A percentile compares a stretch with the other conserved stretches of the same genome.
Evolutionary conservation across 495 filamentous ascomycete species (phyloP).

Genomic region (Neurospora sp.): DNA sequence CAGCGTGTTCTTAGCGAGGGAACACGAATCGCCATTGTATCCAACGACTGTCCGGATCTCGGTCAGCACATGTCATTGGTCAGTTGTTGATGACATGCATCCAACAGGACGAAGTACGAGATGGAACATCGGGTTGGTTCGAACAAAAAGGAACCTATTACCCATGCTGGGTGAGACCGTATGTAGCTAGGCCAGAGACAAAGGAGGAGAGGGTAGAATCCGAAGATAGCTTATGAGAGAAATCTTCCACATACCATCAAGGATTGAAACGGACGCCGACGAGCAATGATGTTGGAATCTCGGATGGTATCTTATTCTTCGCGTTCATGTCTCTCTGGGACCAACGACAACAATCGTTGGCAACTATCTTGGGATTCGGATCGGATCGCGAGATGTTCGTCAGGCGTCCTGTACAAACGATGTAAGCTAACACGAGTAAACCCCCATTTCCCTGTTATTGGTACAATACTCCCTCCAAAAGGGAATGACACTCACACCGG

Average conservation of each 20-base stretch:
- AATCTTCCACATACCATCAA: not conserved
- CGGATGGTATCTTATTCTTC: not conserved
- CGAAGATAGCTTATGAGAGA: not conserved
- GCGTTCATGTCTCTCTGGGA: not conserved
- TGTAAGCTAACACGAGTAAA: not conserved
- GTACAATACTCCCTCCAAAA: not conserved
- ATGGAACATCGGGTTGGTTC: not conserved
- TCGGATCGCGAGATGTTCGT: not conserved
- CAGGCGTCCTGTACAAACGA: not conserved
- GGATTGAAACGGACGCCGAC: not conserved
- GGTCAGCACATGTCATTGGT: not conserved
- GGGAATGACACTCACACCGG: not conserved
- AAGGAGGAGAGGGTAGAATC: not conserved
- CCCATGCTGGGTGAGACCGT: not conserved
- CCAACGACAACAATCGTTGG: not conserved
- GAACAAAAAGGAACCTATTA: not conserved
- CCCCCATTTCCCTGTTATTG: not conserved
- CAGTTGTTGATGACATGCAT: not conserved
- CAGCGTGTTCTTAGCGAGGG: not conserved
- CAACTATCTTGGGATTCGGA: not conserved
- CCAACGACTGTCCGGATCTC: not conserved
- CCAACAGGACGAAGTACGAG: not conserved
- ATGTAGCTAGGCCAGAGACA: not conserved
- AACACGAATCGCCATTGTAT: not conserved
- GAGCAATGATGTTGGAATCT: not conserved